These are phyloP conservation scores for Fusarium sp. DNA, from an alignment of 2,329 filamentous ascomycete species.

Conservation along the genomic window DNA sequence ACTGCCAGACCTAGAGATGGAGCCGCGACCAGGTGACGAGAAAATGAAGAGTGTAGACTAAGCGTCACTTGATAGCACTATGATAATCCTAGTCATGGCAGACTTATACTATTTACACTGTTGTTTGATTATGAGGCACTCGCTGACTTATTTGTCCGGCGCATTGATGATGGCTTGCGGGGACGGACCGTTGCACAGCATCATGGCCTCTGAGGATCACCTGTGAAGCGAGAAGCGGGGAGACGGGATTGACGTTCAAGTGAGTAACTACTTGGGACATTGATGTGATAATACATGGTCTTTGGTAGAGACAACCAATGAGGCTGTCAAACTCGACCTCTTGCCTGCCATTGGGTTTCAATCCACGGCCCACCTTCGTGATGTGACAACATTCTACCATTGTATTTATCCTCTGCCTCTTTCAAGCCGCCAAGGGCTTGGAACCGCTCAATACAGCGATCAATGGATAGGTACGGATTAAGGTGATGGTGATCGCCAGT, in stretches of 20 bases:
- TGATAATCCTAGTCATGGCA: not conserved
- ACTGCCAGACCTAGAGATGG: conserved; percentile 21
- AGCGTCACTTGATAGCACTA: conserved; percentile 6
- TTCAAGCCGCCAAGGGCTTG: not conserved
- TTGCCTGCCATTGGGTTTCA: conserved; percentile 18
- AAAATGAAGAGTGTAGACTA: conserved; percentile 10
- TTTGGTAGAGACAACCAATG: conserved; percentile 20
- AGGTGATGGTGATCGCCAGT: conserved; percentile 7
- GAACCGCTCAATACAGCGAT: conserved; percentile 1
- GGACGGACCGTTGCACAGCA: conserved; percentile 24
- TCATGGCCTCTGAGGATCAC: conserved; percentile 8
- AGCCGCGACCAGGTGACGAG: conserved; percentile 15
- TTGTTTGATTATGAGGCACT: conserved; percentile 6
- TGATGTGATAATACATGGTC: not conserved
- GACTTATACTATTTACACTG: conserved; percentile 2
- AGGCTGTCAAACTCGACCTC: conserved; percentile 12
- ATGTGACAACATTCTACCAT: conserved; percentile 2
- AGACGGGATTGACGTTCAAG: not conserved
- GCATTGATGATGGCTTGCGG: conserved; percentile 15
- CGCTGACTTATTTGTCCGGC: not conserved
- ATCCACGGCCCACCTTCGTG: not conserved
- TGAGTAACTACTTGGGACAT: not conserved
- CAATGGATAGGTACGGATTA: too few relatives aligned
- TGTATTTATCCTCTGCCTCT: not conserved
- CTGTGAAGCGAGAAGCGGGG: conserved; percentile 12